A percentile compares a stretch with the other conserved stretches of the same genome.
Conservation (phyloP, 148 eudicot species). For the Rheum nobile region DNA sequence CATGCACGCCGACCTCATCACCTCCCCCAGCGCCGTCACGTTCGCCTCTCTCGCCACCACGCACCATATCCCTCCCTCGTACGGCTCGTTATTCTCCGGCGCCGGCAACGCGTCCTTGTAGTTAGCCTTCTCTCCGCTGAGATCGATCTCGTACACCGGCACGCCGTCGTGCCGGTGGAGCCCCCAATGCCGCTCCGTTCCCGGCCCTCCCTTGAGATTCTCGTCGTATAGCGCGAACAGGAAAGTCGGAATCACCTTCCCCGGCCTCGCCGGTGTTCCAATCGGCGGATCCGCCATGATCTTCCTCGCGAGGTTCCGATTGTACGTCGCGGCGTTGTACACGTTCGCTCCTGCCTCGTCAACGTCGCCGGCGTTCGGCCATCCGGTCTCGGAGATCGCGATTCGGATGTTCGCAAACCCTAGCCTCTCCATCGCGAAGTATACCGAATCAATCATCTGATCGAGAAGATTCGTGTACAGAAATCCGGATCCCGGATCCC, state of each 20-base stretch:
- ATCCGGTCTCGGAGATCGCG: conserved; percentile 69
- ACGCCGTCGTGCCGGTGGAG: conserved; percentile 30
- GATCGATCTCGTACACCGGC: conserved; percentile 40
- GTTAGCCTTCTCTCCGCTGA: conserved; percentile 20
- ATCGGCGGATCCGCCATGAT: conserved; percentile 36
- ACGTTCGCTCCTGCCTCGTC: conserved; percentile 63
- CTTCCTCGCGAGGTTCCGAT: conserved; percentile 40
- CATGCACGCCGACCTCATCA: conserved; percentile 25
- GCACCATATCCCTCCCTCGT: conserved; percentile 58
- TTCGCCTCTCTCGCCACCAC: conserved; percentile 29
- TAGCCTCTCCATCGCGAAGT: conserved; percentile 49
- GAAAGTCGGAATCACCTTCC: conserved; percentile 41
- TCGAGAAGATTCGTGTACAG: conserved; percentile 63
- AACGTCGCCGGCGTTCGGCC: conserved; percentile 70
- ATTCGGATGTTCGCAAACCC: conserved; percentile 38
- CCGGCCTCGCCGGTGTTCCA: conserved; percentile 81
- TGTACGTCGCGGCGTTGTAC: conserved; percentile 69
- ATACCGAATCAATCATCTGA: conserved; percentile 73
- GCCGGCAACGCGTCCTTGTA: conserved; percentile 11
- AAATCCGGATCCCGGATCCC: conserved; percentile 38
- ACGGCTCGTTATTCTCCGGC: conserved; percentile 30
- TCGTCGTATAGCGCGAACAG: conserved; percentile 65
- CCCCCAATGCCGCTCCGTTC: conserved; percentile 83
- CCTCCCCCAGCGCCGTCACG: conserved; percentile 20
- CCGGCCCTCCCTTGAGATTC: conserved; percentile 54